Evolutionary conservation across 2,329 filamentous ascomycete genomes (phyloP).

Genomic region (Alternaria infectoria): DNA sequence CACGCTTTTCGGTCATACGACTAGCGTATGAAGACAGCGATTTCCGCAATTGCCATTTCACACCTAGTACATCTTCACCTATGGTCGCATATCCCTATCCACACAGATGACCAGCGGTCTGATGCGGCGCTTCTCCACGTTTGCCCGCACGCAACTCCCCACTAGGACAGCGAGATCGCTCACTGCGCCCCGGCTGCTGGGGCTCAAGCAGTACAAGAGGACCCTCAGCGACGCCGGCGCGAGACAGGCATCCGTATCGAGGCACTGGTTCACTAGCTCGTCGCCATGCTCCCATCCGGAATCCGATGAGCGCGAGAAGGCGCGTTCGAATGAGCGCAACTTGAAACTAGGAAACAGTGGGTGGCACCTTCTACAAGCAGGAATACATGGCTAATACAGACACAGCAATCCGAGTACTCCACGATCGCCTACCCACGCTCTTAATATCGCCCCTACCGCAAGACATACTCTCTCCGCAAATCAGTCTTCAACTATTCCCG

Average conservation of each 20-base stretch:
- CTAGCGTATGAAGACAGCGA: slow-evolving; percentile 9
- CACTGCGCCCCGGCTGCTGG: slow-evolving; percentile 35
- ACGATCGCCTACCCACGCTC: slow-evolving; percentile 66
- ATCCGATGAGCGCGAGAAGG: slow-evolving; percentile 47
- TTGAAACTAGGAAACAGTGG: slow-evolving; percentile 68
- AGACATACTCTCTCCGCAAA: slow-evolving; percentile 67
- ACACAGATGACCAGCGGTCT: slow-evolving; percentile 51
- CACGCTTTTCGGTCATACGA: slow-evolving; percentile 7
- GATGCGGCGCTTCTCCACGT: slow-evolving; percentile 56
- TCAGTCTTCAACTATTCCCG: slow-evolving; percentile 69
- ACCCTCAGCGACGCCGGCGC: slow-evolving; percentile 41
- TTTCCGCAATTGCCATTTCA: slow-evolving; percentile 6
- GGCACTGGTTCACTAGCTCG: slow-evolving; percentile 54
- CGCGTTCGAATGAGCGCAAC: slow-evolving; percentile 64
- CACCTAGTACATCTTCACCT: slow-evolving; percentile 13
- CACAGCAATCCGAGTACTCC: slow-evolving; percentile 65
- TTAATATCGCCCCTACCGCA: slow-evolving; percentile 66
- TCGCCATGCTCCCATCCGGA: slow-evolving; percentile 36
- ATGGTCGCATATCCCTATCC: slow-evolving; percentile 40
- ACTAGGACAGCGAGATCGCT: slow-evolving; percentile 26
- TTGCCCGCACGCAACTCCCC: slow-evolving; percentile 44
- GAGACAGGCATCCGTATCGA: slow-evolving; percentile 41
- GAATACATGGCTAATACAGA: slow-evolving; percentile 5
- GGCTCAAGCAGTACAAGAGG: slow-evolving; percentile 42
- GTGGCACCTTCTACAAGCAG: slow-evolving; percentile 11